Conservation (phyloP, 306 rosid genomes). For the Astragalus glycyphyllos region DNA sequence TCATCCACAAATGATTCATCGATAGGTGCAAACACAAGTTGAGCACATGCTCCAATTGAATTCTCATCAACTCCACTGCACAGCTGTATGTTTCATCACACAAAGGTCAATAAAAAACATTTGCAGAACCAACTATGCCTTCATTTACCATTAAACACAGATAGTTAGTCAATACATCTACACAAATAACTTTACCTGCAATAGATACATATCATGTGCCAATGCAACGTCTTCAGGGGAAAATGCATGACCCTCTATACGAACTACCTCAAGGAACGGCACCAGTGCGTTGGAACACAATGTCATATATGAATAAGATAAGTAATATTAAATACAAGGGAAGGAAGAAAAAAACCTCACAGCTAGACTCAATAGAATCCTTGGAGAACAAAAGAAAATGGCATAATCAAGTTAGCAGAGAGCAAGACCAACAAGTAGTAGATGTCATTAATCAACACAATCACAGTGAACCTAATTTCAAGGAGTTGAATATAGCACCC, state of each 20-base stretch:
- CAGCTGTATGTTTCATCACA: conserved; percentile 51
- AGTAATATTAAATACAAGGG: background rate
- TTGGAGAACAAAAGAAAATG: background rate
- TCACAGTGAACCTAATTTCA: conserved; percentile 11
- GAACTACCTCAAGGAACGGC: conserved; percentile 87
- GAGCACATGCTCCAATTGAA: conserved; percentile 87
- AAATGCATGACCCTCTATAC: conserved; percentile 87
- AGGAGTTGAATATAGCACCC: background rate
- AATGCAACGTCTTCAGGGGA: conserved; percentile 77
- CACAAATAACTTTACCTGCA: conserved; percentile 66
- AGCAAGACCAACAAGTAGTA: conserved; percentile 3
- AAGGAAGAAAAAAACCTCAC: background rate
- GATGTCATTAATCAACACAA: conserved; percentile 13
- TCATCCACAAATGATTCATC: conserved; percentile 96
- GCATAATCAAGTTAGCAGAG: conserved; percentile 22
- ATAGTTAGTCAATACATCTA: too few species aligned
- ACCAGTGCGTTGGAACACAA: conserved; percentile 6
- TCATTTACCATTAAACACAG: too few species aligned
- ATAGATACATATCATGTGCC: conserved; percentile 76
- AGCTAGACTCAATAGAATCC: conserved; percentile 19
- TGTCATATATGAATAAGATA: conserved; percentile 15
- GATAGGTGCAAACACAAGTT: conserved; percentile 95
- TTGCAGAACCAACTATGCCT: background rate
- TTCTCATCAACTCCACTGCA: conserved; percentile 89
- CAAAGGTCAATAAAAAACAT: background rate